Percentiles rank a stretch among this genome's conserved stretches.
Conservation (phyloP, 164 flowering plant genomes). For the Magnolia changhungtana region DNA sequence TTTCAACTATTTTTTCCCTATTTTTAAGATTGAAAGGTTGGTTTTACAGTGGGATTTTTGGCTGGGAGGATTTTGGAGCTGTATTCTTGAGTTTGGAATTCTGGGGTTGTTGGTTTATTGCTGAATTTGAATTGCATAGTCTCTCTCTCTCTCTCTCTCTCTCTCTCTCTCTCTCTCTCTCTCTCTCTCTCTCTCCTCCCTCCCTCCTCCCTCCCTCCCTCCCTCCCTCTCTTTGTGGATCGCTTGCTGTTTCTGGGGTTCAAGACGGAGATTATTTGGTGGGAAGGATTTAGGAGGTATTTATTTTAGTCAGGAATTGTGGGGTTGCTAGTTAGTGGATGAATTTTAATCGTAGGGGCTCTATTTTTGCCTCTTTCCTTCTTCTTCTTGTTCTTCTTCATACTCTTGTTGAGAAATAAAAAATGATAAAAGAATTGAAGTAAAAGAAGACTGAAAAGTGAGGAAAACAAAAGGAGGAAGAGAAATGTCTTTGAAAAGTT, state of each 20-base stretch:
- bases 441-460: no score
- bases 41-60: not conserved
- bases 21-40: not conserved
- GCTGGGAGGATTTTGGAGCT: not conserved
- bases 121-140: not conserved
- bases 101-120: not conserved
- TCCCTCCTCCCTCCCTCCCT: no score
- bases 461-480: no score
- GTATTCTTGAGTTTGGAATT: not conserved
- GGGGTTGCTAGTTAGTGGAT: not conserved
- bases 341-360: not conserved
- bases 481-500: no score
- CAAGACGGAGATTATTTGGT: not conserved
- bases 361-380: not conserved
- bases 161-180: no score
- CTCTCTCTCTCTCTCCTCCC: no score
- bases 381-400: not conserved
- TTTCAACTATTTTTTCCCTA: not conserved
- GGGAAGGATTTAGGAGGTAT: no score
- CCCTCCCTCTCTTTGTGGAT: no score
- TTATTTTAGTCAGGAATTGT: not conserved
- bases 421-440: no score
- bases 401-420: no score
- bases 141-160: not conserved
- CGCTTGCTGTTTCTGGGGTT: not conserved